These are phyloP conservation scores for Aphanomyces astaci DNA, from an alignment of 352 stramenopile species.

Conservation along the genomic window DNA sequence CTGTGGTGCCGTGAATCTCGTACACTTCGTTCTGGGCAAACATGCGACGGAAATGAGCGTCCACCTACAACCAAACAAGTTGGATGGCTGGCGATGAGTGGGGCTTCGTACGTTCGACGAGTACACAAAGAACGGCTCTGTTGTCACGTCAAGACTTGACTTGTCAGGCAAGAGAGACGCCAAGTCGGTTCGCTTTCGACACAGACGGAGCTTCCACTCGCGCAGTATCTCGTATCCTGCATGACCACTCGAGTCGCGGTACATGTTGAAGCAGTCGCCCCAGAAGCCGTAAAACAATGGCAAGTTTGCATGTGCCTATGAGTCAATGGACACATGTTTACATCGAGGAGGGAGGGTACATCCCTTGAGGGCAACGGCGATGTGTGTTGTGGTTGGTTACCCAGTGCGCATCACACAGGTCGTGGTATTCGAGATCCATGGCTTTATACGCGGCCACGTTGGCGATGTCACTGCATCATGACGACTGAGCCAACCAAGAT, in stretches of 20 bases:
- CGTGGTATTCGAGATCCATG: slow-evolving; percentile 79
- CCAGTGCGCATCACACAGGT: slow-evolving; percentile 82
- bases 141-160: slow-evolving; percentile 37
- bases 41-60: slow-evolving; percentile 76
- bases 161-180: background rate
- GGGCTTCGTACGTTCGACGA: slow-evolving; percentile 75
- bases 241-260: slow-evolving; percentile 72
- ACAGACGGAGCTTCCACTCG: slow-evolving; percentile 40
- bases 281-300: slow-evolving; percentile 89
- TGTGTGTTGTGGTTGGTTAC: slow-evolving; percentile 22
- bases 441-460: slow-evolving; percentile 71
- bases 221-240: slow-evolving; percentile 57
- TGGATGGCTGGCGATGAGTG: background rate
- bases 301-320: slow-evolving; percentile 63
- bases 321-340: no score
- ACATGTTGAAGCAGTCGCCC: slow-evolving; percentile 83
- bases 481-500: background rate
- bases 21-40: slow-evolving; percentile 75
- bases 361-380: no score
- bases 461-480: slow-evolving; percentile 68
- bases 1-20: slow-evolving; percentile 83
- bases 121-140: slow-evolving; percentile 85
- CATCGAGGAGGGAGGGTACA: no score
- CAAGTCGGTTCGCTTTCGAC: slow-evolving; percentile 30
- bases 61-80: slow-evolving; percentile 41